Base-by-base conservation (phyloP, 805 yeast genomes). In the Ogataea thermomethanolica region DNA sequence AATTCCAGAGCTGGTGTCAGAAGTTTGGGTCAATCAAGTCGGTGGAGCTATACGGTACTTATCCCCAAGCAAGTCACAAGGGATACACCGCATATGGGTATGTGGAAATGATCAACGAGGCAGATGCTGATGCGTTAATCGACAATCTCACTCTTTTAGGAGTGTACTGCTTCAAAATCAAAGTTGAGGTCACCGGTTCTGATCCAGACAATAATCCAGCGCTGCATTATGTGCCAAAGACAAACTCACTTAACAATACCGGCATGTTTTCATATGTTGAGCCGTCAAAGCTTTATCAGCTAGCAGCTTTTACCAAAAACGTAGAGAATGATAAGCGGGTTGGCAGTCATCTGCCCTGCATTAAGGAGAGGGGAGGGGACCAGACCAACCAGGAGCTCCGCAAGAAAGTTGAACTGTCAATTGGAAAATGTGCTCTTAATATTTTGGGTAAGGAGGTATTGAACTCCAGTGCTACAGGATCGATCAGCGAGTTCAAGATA, bases 41-140 rank as follows among this genome's bases (percentile, higher is more conserved):
- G 2, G 50, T 59, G 12, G 64, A 58, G 38, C 39, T 61, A 10
- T 58, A 52, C 36, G 54, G 54, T 4, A 48, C 48, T 6, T 43
- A 42, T 28, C 50, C 51, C 12, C 40, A 39, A n/a, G 44, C 39
- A 9, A 14, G 35, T 7, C 33, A 35, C 11, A 44, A 45, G 7
- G 47, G 42, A 2, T 54, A 40, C 21, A 46, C 50, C 9, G 60
- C 58, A 7, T 61, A 58, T 48, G 65, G 65, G 0, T 61, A 59
- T 34, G 57, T 59, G 39, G 63, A 56, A 36, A 45, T 61, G 46
- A 42, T 39, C 7, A 44, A 51, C 17, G 58, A 55, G 17, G 23
- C 38, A 7, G 60, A 59, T 25, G 55, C 60, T 1, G 56, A 56
- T 37, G 28, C 25, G 14, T 33, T 61, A 21, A 50, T 58, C 13